Evolutionary conservation across 2,329 filamentous ascomycete species (phyloP), one percentile per base, ranked within the genome.

Genomic region (Dactylellina drechsleri): DNA sequence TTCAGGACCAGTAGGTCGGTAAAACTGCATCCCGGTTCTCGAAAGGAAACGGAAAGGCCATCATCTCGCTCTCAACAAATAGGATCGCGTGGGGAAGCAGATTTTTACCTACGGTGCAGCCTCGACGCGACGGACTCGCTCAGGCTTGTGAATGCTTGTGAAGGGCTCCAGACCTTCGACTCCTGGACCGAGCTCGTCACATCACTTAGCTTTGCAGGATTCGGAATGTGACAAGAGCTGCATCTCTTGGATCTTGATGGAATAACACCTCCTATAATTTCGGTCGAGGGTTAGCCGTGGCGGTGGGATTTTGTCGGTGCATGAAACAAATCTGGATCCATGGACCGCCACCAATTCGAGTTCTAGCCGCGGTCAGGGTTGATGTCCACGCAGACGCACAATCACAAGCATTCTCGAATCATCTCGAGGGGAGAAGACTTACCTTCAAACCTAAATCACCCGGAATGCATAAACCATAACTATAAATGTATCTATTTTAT

Each of bases 81-180:
- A 47, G 49, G 70, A 67, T 62, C 26, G 26, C 70, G 57, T 66
- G 64, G 70, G 62, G 70, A 67, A 67, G 70, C 49, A 74, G 62
- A 74, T 45, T 74, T 66, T 66, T 67, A 57, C 62, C 61, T 52
- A 40, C 56, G 66, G 68, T 71, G 54, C 50, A 50, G n/a, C 41
- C 13, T 52, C 13, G 62, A 31, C 43, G 31, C 31, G 31, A 36
- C 31, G 26, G 45, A 54, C 47, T 41, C 40, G 23, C 58, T 52
- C 45, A 31, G 56, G 56, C 65, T 40, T 36, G 31, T 47, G 31
- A 54, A 18, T 18, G 40, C 20, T 61, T 36, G 31, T 36, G 31
- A 40, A 61, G 66, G 68, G 54, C 70, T 57, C 56, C 64, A 40
- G 41, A 50, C 15, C 41, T 16, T 52, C 13, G 62, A 31, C 43